Percentiles rank a stretch among this genome's conserved stretches.
These are phyloP conservation scores for Pyrenophora seminiperda DNA, from an alignment of 2,329 filamentous ascomycete genomes.

Conservation along the genomic window DNA sequence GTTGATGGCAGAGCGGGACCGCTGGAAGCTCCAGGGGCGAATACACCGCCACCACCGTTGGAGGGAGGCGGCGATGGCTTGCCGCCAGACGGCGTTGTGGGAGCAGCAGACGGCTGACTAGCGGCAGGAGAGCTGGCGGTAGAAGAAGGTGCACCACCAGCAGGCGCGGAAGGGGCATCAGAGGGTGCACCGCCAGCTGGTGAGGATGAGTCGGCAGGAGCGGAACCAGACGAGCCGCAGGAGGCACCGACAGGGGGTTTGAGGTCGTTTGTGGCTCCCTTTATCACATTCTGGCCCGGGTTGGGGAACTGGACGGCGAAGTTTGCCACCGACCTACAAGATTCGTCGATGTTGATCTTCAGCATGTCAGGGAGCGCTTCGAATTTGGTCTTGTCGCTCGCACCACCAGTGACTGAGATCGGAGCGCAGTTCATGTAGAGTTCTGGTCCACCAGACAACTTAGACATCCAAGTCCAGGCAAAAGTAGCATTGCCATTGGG, in stretches of 20 bases:
- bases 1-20: conserved; percentile 26
- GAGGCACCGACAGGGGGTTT: conserved; percentile 24
- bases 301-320: conserved; percentile 68
- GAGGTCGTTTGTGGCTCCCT: conserved; percentile 29
- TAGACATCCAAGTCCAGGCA: conserved; percentile 94
- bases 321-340: conserved; percentile 60
- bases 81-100: conserved; percentile 3
- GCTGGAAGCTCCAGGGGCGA: conserved; percentile 35
- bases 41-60: conserved; percentile 39
- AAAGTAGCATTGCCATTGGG: conserved; percentile 77
- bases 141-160: conserved; percentile 9
- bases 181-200: conserved; percentile 13
- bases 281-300: conserved; percentile 64
- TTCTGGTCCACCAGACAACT: conserved; percentile 77
- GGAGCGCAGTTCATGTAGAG: conserved; percentile 90
- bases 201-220: conserved; percentile 23
- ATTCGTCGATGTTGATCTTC: conserved; percentile 67
- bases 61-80: conserved; percentile 19
- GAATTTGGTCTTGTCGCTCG: conserved; percentile 59
- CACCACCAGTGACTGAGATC: conserved; percentile 64
- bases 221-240: conserved; percentile 28
- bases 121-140: conserved; percentile 2
- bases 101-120: conserved; percentile 8
- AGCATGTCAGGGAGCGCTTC: conserved; percentile 71
- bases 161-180: conserved; percentile 8